A percentile compares a stretch with the other conserved stretches of the same genome.
Conservation (phyloP, 2,329 filamentous ascomycete species). For the Pseudocercospora pini-densiflorae region DNA sequence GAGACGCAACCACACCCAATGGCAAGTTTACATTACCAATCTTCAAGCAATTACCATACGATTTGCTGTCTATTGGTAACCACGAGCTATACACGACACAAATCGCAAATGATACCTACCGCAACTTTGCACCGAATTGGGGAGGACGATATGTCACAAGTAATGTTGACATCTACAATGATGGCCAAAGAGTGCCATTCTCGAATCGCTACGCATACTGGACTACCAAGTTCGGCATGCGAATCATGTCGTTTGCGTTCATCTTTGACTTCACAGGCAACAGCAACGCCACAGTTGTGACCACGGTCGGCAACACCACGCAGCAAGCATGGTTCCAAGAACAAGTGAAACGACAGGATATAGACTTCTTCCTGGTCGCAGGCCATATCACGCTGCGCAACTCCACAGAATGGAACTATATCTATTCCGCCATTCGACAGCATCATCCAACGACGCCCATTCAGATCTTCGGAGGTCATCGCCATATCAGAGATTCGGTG, state of each 20-base stretch:
- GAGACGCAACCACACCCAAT: constrained; percentile 54
- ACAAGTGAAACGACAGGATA: constrained; percentile 59
- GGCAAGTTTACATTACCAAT: constrained; percentile 59
- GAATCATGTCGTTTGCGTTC: constrained; percentile 59
- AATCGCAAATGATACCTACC: constrained; percentile 65
- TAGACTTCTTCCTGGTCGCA: constrained; percentile 67
- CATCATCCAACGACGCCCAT: constrained; percentile 62
- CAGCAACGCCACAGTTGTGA: constrained; percentile 65
- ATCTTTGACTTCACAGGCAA: constrained; percentile 59
- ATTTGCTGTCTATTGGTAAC: constrained; percentile 62
- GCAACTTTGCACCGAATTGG: constrained; percentile 63
- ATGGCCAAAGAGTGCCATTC: constrained; percentile 38
- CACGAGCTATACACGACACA: constrained; percentile 69
- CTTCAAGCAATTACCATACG: constrained; percentile 53
- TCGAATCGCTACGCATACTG: constrained; percentile 54
- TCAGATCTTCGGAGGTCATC: constrained; percentile 61
- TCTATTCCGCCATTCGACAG: constrained; percentile 64
- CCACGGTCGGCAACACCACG: constrained; percentile 57
- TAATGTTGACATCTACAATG: constrained; percentile 54
- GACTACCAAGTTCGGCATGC: constrained; percentile 52
- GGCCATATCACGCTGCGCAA: constrained; percentile 65
- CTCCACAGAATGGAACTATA: constrained; percentile 50
- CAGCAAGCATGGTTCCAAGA: constrained; percentile 65
- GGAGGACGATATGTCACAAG: constrained; percentile 58
- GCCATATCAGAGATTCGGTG: constrained; percentile 63